Evolutionary conservation across 768 basidiomycete genomes (phyloP), one percentile per base, ranked within the genome.

Genomic region (Lentinula lateritia): DNA sequence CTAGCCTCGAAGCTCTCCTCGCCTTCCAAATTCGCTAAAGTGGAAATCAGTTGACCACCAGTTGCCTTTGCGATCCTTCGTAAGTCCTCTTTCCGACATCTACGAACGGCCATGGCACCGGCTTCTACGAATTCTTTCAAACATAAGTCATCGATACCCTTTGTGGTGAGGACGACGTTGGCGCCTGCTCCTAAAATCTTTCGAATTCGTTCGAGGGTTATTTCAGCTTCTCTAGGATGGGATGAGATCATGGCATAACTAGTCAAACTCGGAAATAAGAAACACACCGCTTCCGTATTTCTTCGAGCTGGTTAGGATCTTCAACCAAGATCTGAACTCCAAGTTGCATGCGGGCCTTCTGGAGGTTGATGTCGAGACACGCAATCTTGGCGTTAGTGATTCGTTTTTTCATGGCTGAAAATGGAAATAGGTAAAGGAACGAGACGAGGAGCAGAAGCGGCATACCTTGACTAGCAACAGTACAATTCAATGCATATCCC

Each of bases 81-180:
- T 53, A 98, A 83, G 72, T 99, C 97, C 72, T 99, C 97, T 75
- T 99, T 99, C 73, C 90, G 87, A 78, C 97, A 98, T 67, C 97
- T 84, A 65, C 97, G 88, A 53, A 98, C 97, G 48, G 95, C 97
- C 91, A 98, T 98, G 1, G 96, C 96, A 43, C 97, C 97, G 18
- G 95, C 95, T 75, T 99, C 97, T 52, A 98, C 92, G 68, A 98
- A 99, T 76, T 98, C 97, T 73, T 99, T 99, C 67, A 98, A 77
- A 73, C 95, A 98, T 16, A 98, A 81, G 71, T 99, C 97, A 68
- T 99, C 97, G 67, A 98, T 99, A 41, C 97, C 97, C 74, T 98
- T 98, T 12, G 97, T 98, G 13, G 97, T 99, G 60, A 98, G 76
- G 45, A 98, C 87, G 63, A 98, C 97, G 69, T 98, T 98, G 36